Percentiles rank a stretch among this genome's conserved stretches.
Conservation (phyloP, 805 yeast genomes). For the Candida tallmaniae region DNA sequence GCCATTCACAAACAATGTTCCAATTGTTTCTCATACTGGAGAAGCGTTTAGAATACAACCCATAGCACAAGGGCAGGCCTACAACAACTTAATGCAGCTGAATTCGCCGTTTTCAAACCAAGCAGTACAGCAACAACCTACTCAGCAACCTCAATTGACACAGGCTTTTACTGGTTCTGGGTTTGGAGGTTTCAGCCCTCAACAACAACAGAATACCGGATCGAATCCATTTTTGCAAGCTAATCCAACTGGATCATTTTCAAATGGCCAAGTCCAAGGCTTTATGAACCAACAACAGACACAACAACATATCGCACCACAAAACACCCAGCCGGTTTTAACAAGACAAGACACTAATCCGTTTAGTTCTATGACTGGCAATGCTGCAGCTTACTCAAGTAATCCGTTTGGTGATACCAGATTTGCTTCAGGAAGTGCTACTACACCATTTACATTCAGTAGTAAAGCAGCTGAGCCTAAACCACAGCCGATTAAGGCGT, state of each 20-base stretch:
- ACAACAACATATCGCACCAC: conserved; percentile 3
- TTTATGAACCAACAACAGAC: conserved; percentile 12
- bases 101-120: conserved; percentile 8
- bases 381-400: conserved; percentile 14
- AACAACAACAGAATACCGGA: conserved; percentile 17
- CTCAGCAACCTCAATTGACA: conserved; percentile 19
- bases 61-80: conserved; percentile 13
- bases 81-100: conserved; percentile 5
- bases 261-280: conserved; percentile 3
- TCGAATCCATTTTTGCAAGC: conserved; percentile 18
- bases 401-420: conserved; percentile 47
- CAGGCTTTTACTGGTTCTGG: conserved; percentile 51
- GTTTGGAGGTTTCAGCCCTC: conserved; percentile 49
- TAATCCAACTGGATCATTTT: conserved; percentile 10
- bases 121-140: conserved; percentile 1
- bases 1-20: conserved; percentile 2
- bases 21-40: conserved; percentile 5
- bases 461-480: conserved; percentile 2
- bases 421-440: conserved; percentile 26
- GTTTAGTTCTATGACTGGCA: conserved; percentile 18
- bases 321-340: conserved; percentile 10
- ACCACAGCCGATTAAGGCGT: conserved; percentile 19
- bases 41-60: conserved; percentile 8
- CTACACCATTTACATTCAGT: conserved; percentile 28
- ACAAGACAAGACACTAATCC: conserved; percentile 34